phyloP scores from a whole-genome alignment of 2,329 filamentous ascomycete genomes.

The Fusarium incarnatum region DNA sequence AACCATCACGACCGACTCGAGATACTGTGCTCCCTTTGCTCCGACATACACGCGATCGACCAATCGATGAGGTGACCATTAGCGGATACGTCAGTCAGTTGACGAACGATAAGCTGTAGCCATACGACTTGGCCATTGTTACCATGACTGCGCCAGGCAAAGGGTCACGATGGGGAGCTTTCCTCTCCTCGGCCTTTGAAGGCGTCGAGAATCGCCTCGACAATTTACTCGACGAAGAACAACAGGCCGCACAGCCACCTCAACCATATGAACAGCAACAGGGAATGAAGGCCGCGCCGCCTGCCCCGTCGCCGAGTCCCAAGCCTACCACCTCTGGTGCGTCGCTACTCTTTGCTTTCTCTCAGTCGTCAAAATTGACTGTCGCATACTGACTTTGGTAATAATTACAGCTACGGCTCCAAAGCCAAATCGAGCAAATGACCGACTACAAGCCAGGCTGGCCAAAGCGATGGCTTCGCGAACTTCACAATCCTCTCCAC shows the following conservation, averaged over 20 bases:
- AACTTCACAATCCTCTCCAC: slow-evolving; percentile 54
- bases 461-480: slow-evolving; percentile 87
- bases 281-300: slow-evolving; percentile 34
- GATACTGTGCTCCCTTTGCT: not conserved
- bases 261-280: slow-evolving; percentile 37
- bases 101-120: slow-evolving; percentile 29
- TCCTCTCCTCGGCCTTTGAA: slow-evolving; percentile 90
- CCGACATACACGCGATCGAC: slow-evolving; percentile 8
- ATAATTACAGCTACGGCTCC: slow-evolving; percentile 61
- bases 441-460: slow-evolving; percentile 87
- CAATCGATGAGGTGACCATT: slow-evolving; percentile 39
- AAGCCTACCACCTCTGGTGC: slow-evolving; percentile 24
- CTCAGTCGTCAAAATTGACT: not conserved
- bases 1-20: not conserved
- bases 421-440: slow-evolving; percentile 77
- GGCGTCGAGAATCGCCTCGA: slow-evolving; percentile 94
- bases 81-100: slow-evolving; percentile 38
- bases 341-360: not conserved
- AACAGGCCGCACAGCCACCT: slow-evolving; percentile 24
- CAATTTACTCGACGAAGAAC: slow-evolving; percentile 84
- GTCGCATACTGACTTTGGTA: slow-evolving; percentile 6
- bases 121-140: slow-evolving; percentile 12
- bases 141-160: slow-evolving; percentile 64
- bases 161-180: slow-evolving; percentile 76
- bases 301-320: slow-evolving; percentile 50